These are phyloP conservation scores for Blastocystis sp. DNA, from an alignment of 352 stramenopile genomes.

Conservation along the genomic window DNA sequence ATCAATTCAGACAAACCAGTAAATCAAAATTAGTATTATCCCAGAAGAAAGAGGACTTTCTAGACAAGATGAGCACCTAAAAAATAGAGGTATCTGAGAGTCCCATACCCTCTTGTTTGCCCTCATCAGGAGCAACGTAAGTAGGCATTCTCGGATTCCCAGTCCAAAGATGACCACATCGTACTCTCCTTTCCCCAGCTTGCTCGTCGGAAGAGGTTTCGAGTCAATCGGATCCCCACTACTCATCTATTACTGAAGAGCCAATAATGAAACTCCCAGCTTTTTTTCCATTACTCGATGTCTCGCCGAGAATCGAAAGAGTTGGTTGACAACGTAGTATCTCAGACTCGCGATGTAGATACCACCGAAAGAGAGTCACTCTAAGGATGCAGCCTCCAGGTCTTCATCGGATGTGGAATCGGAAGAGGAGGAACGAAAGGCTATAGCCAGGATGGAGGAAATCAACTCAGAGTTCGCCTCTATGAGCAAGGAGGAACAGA, in stretches of 20 bases:
- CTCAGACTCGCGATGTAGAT: neutral
- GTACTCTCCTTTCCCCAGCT: constrained; percentile 81
- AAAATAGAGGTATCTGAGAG: constrained; percentile 92
- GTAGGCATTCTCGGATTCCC: constrained; percentile 97
- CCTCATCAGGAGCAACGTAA: constrained; percentile 89
- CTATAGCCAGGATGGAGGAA: neutral
- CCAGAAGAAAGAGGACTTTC: constrained; percentile 4
- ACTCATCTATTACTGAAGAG: neutral
- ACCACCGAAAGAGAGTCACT: neutral
- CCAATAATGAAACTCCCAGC: neutral
- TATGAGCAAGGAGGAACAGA: neutral
- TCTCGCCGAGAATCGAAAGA: neutral
- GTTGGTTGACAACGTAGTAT: neutral
- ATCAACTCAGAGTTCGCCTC: neutral
- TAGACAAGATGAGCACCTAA: constrained; percentile 89
- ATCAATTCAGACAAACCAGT: neutral
- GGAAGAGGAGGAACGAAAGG: neutral
- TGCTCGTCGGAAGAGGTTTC: neutral
- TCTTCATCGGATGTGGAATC: neutral
- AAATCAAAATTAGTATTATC: constrained; percentile 51
- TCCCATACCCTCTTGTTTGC: constrained; percentile 87
- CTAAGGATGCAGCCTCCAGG: neutral
- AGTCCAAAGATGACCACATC: constrained; percentile 98
- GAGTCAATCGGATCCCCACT: neutral
- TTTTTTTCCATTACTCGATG: neutral